phyloP scores from a whole-genome alignment of 768 basidiomycete species.

The Suillus variegatus region DNA sequence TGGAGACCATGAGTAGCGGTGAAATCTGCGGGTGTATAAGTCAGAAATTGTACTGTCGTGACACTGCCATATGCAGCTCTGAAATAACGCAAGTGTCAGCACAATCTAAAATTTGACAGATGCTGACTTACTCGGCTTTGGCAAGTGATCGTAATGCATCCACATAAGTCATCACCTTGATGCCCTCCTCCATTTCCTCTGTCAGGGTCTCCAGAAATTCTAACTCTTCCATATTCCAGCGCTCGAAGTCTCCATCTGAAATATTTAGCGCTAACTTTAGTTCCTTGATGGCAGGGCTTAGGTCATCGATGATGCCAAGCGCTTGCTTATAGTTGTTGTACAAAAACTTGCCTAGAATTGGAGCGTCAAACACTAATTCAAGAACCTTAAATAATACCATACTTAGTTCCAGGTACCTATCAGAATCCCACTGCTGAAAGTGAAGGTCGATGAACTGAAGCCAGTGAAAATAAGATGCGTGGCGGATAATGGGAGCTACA shows the following conservation, averaged over 20 bases:
- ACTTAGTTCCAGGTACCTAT: conserved; percentile 9
- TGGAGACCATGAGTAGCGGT: conserved; percentile 14
- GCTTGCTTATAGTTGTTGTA: conserved; percentile 20
- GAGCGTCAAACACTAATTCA: background rate
- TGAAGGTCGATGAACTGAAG: conserved; percentile 13
- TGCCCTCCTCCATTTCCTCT: conserved; percentile 18
- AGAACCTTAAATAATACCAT: background rate
- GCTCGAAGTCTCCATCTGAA: background rate
- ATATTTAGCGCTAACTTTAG: background rate
- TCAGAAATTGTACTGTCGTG: conserved; percentile 12
- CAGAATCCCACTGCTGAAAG: conserved; percentile 12
- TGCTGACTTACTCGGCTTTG: background rate
- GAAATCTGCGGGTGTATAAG: conserved; percentile 17
- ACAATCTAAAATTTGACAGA: background rate
- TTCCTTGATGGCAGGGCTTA: background rate
- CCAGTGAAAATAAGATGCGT: conserved; percentile 21
- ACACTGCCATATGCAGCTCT: conserved; percentile 17
- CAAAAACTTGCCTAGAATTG: conserved; percentile 10
- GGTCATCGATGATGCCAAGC: conserved; percentile 10
- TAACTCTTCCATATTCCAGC: conserved; percentile 4
- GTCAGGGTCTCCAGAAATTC: background rate
- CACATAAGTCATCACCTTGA: conserved; percentile 15
- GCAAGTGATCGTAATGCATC: conserved; percentile 1
- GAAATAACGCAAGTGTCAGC: background rate
- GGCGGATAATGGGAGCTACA: conserved; percentile 10